These are phyloP conservation scores for Myxozyma neotropica DNA, from an alignment of 805 yeast genomes.

Conservation along the genomic window DNA sequence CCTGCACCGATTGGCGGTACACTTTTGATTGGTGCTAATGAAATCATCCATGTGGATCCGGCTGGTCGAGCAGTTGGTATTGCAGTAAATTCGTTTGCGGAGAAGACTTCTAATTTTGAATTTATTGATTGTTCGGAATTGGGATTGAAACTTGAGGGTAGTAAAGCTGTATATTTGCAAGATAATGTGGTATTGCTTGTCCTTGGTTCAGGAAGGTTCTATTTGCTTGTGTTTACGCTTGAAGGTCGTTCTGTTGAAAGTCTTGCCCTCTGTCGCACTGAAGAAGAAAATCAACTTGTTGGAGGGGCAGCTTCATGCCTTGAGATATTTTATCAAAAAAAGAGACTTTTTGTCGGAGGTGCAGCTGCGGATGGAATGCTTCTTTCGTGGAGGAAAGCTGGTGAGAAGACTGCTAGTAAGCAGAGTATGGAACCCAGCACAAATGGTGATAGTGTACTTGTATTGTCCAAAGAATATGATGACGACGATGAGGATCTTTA, in stretches of 20 bases:
- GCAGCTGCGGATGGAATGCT: constrained; percentile 62
- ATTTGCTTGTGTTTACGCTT: constrained; percentile 43
- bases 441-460: neutral
- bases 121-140: constrained; percentile 54
- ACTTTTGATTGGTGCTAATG: constrained; percentile 71
- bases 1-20: constrained; percentile 70
- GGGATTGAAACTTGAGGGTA: constrained; percentile 58
- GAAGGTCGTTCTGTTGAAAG: constrained; percentile 47
- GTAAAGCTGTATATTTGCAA: constrained; percentile 46
- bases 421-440: neutral
- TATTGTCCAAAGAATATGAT: constrained; percentile 26
- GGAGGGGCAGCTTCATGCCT: constrained; percentile 26
- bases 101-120: constrained; percentile 47
- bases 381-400: constrained; percentile 45
- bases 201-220: constrained; percentile 50
- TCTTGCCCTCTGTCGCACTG: constrained; percentile 25
- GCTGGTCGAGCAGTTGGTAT: constrained; percentile 68
- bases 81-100: constrained; percentile 60
- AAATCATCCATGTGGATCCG: constrained; percentile 75
- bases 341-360: constrained; percentile 60
- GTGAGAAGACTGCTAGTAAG: constrained; percentile 9
- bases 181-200: constrained; percentile 47
- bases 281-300: constrained; percentile 1
- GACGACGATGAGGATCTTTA: constrained; percentile 35
- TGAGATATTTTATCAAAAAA: constrained; percentile 6